Conservation (phyloP, 2,329 filamentous ascomycete species). For the Eutypa lata region DNA sequence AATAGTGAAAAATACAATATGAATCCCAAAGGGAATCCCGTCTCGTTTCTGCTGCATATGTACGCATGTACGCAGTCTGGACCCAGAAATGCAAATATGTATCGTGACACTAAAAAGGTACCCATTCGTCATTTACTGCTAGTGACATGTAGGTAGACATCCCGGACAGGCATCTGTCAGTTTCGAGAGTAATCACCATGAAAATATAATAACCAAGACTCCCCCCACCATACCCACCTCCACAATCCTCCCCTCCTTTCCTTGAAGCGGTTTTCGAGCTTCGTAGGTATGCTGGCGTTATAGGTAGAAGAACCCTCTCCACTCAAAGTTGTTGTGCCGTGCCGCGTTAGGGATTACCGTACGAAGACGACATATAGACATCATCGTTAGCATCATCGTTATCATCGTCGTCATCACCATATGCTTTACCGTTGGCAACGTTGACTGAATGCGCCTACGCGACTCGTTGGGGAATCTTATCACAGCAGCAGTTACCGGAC, state of each 20-base stretch:
- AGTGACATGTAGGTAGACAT: neutral
- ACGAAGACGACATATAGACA: too few species aligned
- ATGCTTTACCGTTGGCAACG: conserved; percentile 17
- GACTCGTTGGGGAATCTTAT: conserved; percentile 6
- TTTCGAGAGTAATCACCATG: neutral
- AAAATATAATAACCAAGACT: conserved; percentile 4
- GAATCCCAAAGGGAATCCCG: neutral
- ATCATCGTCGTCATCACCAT: too few species aligned
- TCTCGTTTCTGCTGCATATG: neutral
- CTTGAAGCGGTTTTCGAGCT: neutral
- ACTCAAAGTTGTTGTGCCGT: neutral
- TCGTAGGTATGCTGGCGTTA: neutral
- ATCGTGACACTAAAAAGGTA: neutral
- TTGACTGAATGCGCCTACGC: conserved; percentile 13
- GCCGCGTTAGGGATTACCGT: too few species aligned
- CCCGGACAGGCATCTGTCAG: neutral
- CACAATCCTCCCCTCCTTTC: conserved; percentile 15
- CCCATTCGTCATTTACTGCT: neutral
- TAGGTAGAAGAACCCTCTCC: neutral
- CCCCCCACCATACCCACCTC: conserved; percentile 16
- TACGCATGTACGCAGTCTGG: neutral
- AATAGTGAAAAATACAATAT: too few species aligned
- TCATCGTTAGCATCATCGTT: too few species aligned
- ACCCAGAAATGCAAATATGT: neutral
- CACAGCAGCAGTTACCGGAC: conserved; percentile 4